Conservation (phyloP, 768 basidiomycete species). For the Lactifluus volemus region DNA sequence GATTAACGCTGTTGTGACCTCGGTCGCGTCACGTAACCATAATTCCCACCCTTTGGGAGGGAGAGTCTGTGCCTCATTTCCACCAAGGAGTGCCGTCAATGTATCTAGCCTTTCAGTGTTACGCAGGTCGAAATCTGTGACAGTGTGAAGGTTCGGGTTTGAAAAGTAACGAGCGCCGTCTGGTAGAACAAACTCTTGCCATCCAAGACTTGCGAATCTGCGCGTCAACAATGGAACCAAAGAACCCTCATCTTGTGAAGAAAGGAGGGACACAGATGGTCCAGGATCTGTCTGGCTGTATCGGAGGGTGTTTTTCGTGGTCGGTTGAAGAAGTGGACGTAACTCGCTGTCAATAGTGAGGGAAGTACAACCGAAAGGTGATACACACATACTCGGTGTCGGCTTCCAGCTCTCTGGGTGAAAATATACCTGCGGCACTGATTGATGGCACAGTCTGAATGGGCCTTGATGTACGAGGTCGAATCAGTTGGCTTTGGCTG, state of each 20-base stretch:
- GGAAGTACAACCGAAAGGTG: conserved; percentile 2
- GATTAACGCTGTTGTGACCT: conserved; percentile 27
- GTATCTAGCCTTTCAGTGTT: conserved; percentile 40
- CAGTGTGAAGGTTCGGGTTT: conserved; percentile 50
- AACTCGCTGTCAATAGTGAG: conserved; percentile 36
- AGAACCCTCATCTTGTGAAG: conserved; percentile 19
- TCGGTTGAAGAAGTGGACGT: conserved; percentile 39
- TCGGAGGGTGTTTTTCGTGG: conserved; percentile 21
- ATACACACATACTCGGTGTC: conserved; percentile 24
- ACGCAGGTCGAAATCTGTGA: conserved; percentile 66
- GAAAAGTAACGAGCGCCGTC: conserved; percentile 64
- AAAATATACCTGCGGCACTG: conserved; percentile 2
- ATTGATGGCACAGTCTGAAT: conserved; percentile 13
- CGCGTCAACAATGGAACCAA: conserved; percentile 22
- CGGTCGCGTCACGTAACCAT: conserved; percentile 47
- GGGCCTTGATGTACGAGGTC: conserved; percentile 7
- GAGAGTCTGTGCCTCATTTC: conserved; percentile 26
- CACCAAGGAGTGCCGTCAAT: conserved; percentile 38
- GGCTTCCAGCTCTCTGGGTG: conserved; percentile 4
- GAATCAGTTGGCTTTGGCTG: background rate
- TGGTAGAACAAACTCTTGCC: conserved; percentile 70
- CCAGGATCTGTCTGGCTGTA: conserved; percentile 15
- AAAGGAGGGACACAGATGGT: conserved; percentile 15
- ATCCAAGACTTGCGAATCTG: conserved; percentile 45
- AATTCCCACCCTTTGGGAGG: conserved; percentile 43